These are phyloP conservation scores for Aspergillus oerlinghausenensis DNA, from an alignment of 2,329 filamentous ascomycete species.

Conservation along the genomic window DNA sequence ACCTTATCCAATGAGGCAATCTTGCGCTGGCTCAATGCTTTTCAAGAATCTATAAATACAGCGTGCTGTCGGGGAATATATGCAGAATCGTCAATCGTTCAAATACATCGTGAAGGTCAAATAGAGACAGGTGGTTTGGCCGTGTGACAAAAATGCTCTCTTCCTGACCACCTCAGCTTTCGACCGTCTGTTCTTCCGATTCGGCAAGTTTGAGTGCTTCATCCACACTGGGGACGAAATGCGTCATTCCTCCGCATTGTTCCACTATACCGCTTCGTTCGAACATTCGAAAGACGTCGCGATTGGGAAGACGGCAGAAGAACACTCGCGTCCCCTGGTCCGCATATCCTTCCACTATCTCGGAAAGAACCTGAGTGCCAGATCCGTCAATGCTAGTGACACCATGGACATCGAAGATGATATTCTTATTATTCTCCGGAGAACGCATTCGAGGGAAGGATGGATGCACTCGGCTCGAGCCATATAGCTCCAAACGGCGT, in stretches of 20 bases:
- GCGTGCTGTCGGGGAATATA: not conserved
- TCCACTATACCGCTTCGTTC: constrained; percentile 78
- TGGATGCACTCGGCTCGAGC: constrained; percentile 78
- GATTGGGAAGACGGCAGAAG: constrained; percentile 51
- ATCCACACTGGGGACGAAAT: constrained; percentile 79
- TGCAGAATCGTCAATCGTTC: constrained; percentile 5
- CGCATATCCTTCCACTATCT: constrained; percentile 81
- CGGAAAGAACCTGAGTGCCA: constrained; percentile 81
- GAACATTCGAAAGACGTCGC: constrained; percentile 67
- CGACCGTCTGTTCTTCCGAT: constrained; percentile 53
- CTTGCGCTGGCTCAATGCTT: not conserved
- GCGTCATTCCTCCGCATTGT: constrained; percentile 67
- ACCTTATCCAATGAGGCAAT: not conserved
- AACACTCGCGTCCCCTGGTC: constrained; percentile 61
- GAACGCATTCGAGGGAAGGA: constrained; percentile 74
- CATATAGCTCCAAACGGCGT: constrained; percentile 80
- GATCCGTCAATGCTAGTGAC: constrained; percentile 92
- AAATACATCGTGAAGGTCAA: not conserved
- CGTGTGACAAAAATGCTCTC: not conserved
- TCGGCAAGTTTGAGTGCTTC: constrained; percentile 81
- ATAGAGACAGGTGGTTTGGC: not conserved
- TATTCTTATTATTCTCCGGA: constrained; percentile 78
- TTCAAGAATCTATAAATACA: not conserved
- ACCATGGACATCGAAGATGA: constrained; percentile 98
- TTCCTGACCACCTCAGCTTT: constrained; percentile 16